Evolutionary conservation across 805 yeast species (phyloP).

Genomic region (Nakazawaea holstii): DNA sequence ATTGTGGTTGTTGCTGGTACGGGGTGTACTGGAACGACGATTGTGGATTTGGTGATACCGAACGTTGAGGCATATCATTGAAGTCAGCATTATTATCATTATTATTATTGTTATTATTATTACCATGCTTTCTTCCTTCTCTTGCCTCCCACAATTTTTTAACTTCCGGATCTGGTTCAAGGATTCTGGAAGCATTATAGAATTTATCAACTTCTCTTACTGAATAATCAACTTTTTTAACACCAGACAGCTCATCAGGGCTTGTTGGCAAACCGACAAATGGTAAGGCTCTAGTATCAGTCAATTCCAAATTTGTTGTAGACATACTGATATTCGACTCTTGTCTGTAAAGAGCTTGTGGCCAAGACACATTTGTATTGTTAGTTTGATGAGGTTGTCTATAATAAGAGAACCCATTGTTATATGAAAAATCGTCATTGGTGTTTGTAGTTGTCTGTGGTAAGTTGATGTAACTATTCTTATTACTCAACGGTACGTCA

Average conservation of each 20-base stretch:
- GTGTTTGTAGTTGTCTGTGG: background rate
- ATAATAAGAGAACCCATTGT: constrained; percentile 2
- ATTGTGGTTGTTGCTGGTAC: constrained; percentile 24
- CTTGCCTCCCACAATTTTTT: constrained; percentile 47
- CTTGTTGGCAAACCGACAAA: constrained; percentile 11
- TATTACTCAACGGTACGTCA: constrained; percentile 7
- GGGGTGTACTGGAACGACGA: constrained; percentile 17
- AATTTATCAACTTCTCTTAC: constrained; percentile 57
- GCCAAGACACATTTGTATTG: background rate
- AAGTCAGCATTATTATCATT: background rate
- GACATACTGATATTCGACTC: constrained; percentile 5
- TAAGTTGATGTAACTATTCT: background rate
- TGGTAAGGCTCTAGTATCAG: constrained; percentile 21
- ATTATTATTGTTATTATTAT: no score
- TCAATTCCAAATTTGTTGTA: constrained; percentile 16
- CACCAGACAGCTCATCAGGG: background rate
- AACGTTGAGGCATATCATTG: background rate
- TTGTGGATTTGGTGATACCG: constrained; percentile 15
- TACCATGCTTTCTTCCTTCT: constrained; percentile 20
- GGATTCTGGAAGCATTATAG: constrained; percentile 33
- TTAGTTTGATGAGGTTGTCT: constrained; percentile 1
- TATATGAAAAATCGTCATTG: background rate
- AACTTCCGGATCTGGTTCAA: constrained; percentile 45
- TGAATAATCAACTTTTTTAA: constrained; percentile 39
- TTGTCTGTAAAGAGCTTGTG: background rate